phyloP scores from a whole-genome alignment of 352 stramenopile species.

The Pilasporangium apinafurcum region DNA sequence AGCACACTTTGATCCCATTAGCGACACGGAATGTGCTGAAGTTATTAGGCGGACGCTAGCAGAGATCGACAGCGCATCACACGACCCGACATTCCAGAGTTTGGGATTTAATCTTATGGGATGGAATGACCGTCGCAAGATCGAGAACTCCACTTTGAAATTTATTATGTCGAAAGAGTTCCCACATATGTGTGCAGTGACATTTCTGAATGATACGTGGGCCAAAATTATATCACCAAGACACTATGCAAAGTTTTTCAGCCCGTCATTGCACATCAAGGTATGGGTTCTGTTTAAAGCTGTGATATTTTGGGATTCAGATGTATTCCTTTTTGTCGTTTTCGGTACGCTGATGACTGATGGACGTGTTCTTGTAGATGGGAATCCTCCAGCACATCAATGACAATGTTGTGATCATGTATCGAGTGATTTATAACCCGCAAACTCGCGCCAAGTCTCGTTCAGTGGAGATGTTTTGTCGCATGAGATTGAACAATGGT shows the following conservation, averaged over 20 bases:
- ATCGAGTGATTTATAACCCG: slow-evolving; percentile 32
- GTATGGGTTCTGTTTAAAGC: neutral
- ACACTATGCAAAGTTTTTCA: slow-evolving; percentile 26
- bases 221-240: slow-evolving; percentile 8
- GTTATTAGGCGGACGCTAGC: slow-evolving; percentile 17
- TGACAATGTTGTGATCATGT: slow-evolving; percentile 26
- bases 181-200: slow-evolving; percentile 1
- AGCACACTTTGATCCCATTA: slow-evolving; percentile 4
- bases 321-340: neutral
- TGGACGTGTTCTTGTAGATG: slow-evolving; percentile 17
- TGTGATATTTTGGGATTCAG: neutral
- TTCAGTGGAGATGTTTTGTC: slow-evolving; percentile 22
- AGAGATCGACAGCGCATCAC: slow-evolving; percentile 13
- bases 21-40: slow-evolving; percentile 1
- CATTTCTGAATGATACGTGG: slow-evolving; percentile 22
- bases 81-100: slow-evolving; percentile 15
- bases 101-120: slow-evolving; percentile 8
- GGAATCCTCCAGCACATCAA: slow-evolving; percentile 28
- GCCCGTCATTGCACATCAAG: slow-evolving; percentile 15
- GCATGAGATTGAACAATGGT: slow-evolving; percentile 14
- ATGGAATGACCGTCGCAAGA: slow-evolving; percentile 7
- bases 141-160: slow-evolving; percentile 5
- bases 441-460: slow-evolving; percentile 18
- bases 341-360: no score
- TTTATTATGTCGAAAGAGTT: slow-evolving; percentile 14